Base-by-base conservation (phyloP, 345 rosid genomes). In the Physaria fendleri region DNA sequence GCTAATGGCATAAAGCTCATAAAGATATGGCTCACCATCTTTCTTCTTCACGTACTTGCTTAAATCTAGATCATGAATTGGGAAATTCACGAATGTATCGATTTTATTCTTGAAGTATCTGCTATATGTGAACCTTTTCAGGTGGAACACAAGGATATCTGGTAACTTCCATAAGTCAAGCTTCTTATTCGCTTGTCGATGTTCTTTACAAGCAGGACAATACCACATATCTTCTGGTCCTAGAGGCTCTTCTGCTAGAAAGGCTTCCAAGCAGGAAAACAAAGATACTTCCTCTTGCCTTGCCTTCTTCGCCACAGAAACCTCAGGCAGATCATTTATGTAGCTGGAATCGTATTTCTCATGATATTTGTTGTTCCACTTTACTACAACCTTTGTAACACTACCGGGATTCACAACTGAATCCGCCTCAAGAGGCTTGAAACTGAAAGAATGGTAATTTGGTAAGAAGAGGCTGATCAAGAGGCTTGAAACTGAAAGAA, bases 201-300 rank as follows among this genome's bases (percentile, higher is more conserved):
- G 99, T 71, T 87, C 92, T 74, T 93, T 89, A 79, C 99, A 93
- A 15, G 84, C 34, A 34, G 97, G 99, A 69, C 99, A 93, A 54
- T 70, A 89, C 99, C 99, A 93, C 99, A 93, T 93, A 65, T 89
- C 99, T 65, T 93, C 90, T 14, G 96, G 99, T 60, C 95, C 99
- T 4, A 89, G 75, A 27, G 99, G 99, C 52, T 93, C 99, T 71
- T 93, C 99, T 33, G 85, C 87, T 84, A 93, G 68, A 75, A 89
- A 89, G 22, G 95, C 99, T 65, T 89, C 99, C 79, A 93, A 73
- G 65, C 99, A 93, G 6, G 96, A 93, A 78, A 84, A 93, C 56
- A 93, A 68, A 22, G 97, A 85, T 63, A 89, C 81, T 42, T 88
- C 86, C 79, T 93, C 99, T 71, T 85, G 95, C 56, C 85, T 81